Conservation (phyloP, 1,284 basidiomycete species). For the Athelia psychrophila region DNA sequence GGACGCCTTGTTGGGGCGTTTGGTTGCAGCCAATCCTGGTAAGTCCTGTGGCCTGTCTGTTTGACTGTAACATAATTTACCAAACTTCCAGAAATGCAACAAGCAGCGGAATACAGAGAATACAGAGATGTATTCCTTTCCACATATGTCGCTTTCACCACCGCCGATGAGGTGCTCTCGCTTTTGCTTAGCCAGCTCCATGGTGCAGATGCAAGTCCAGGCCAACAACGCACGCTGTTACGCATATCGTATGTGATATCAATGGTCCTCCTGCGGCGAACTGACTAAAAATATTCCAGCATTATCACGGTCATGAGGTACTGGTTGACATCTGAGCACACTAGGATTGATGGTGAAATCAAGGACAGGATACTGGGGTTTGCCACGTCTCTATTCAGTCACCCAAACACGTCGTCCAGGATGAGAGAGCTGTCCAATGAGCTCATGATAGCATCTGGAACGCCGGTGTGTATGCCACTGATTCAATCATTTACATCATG, state of each 20-base stretch:
- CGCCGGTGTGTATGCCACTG: conserved; percentile 4
- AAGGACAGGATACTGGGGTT: conserved; percentile 34
- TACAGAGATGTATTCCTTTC: conserved; percentile 36
- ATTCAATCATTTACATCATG: neutral
- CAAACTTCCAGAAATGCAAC: conserved; percentile 21
- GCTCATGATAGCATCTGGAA: conserved; percentile 23
- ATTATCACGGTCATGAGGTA: conserved; percentile 33
- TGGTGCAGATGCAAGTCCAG: conserved; percentile 22
- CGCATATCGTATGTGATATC: conserved; percentile 30
- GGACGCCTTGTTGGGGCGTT: conserved; percentile 35
- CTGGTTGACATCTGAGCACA: conserved; percentile 31
- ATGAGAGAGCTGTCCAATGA: conserved; percentile 30
- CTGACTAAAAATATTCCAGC: conserved; percentile 14
- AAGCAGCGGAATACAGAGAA: conserved; percentile 32
- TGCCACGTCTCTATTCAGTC: conserved; percentile 17
- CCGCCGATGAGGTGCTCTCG: conserved; percentile 32
- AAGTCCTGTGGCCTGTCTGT: conserved; percentile 8
- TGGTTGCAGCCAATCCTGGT: conserved; percentile 31
- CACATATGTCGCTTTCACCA: conserved; percentile 37
- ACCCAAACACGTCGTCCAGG: conserved; percentile 19
- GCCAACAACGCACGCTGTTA: conserved; percentile 19
- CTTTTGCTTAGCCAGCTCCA: conserved; percentile 32
- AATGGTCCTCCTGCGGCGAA: no score
- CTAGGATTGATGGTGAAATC: conserved; percentile 21
- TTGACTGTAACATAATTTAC: conserved; percentile 2